A percentile compares a stretch with the other conserved stretches of the same genome.
These are phyloP conservation scores for Lavandula angustifolia DNA, from an alignment of 257 asterid species.

Conservation along the genomic window DNA sequence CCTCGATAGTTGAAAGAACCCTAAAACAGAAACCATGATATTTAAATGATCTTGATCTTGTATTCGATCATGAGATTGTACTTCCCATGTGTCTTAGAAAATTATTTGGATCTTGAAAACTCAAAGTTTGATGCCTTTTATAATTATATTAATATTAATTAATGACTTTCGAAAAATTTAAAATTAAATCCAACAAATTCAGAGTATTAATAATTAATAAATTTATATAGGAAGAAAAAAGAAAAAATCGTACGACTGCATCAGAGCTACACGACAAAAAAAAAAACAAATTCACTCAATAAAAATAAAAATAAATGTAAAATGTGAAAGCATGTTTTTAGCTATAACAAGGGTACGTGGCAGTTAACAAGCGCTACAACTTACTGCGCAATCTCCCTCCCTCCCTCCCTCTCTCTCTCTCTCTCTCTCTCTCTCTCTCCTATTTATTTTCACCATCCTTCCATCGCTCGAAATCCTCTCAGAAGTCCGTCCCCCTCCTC, in stretches of 20 bases:
- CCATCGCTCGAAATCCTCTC: slow-evolving; percentile 10
- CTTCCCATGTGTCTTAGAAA: too few relatives aligned
- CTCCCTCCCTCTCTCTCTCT: slow-evolving; percentile 24
- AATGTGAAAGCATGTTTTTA: slow-evolving; percentile 34
- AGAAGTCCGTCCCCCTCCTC: slow-evolving; percentile 10
- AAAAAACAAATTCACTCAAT: not conserved
- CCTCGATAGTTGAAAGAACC: not conserved
- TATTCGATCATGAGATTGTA: too few relatives aligned
- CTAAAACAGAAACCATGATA: slow-evolving; percentile 19
- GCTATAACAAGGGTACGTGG: slow-evolving; percentile 59
- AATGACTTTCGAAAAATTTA: too few relatives aligned
- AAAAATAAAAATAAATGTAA: not conserved
- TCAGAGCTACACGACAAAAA: slow-evolving; percentile 41
- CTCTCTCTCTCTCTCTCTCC: slow-evolving; percentile 19
- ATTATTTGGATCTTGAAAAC: too few relatives aligned
- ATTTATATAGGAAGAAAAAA: not conserved
- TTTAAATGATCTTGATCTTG: slow-evolving; percentile 22
- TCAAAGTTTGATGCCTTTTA: not conserved
- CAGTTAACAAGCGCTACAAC: slow-evolving; percentile 54
- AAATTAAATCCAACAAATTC: too few relatives aligned
- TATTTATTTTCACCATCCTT: slow-evolving; percentile 34
- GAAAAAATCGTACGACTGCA: not conserved
- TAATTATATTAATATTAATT: too few relatives aligned
- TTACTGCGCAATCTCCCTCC: slow-evolving; percentile 37
- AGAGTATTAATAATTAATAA: too few relatives aligned